Conservation (phyloP, 2,329 filamentous ascomycete species). For the Stagonosporopsis tanaceti region DNA sequence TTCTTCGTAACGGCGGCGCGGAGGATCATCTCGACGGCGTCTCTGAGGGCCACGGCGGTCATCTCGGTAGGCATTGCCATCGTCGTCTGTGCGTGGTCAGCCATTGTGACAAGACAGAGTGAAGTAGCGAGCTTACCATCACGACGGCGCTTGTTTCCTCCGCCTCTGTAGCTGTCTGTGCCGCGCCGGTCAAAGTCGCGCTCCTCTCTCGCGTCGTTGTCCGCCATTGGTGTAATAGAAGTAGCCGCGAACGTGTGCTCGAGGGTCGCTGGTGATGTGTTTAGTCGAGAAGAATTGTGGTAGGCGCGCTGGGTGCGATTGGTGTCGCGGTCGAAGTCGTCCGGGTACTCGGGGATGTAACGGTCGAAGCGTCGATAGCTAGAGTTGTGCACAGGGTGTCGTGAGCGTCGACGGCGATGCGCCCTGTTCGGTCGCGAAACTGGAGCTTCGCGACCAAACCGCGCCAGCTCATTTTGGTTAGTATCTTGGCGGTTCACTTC, state of each 20-base stretch:
- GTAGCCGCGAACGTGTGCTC: conserved; percentile 22
- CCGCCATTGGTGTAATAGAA: conserved; percentile 37
- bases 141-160: conserved; percentile 43
- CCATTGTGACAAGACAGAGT: neutral
- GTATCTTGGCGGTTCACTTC: conserved; percentile 9
- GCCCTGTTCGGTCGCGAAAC: conserved; percentile 25
- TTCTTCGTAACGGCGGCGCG: conserved; percentile 47
- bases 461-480: conserved; percentile 25
- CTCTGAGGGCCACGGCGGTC: conserved; percentile 44
- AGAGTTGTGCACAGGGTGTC: conserved; percentile 13
- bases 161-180: conserved; percentile 34
- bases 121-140: conserved; percentile 34
- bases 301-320: conserved; percentile 15
- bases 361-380: conserved; percentile 7
- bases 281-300: conserved; percentile 14
- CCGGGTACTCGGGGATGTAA: conserved; percentile 3
- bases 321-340: conserved; percentile 12
- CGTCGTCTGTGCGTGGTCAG: conserved; percentile 34
- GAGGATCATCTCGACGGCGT: conserved; percentile 41
- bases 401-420: conserved; percentile 24
- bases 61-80: conserved; percentile 37
- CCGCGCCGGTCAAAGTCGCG: conserved; percentile 39
- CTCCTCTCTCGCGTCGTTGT: conserved; percentile 41
- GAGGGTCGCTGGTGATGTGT: conserved; percentile 18
- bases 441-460: conserved; percentile 23